Evolutionary conservation across 2,329 filamentous ascomycete species (phyloP).

Genomic region (Pyrenochaeta sp.): DNA sequence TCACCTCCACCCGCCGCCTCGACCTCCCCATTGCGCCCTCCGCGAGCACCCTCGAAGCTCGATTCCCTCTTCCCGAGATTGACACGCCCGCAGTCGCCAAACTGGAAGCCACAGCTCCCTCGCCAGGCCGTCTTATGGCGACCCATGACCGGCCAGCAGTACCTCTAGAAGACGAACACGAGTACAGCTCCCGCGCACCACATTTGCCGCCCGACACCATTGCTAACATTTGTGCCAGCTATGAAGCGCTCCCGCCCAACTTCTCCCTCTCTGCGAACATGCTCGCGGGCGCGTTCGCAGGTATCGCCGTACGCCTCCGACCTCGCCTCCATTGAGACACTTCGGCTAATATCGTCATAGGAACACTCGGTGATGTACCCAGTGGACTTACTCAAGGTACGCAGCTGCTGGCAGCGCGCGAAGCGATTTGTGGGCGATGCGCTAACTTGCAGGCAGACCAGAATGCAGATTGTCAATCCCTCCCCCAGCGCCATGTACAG

Average conservation of each 20-base stretch:
- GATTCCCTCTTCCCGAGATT: constrained; percentile 4
- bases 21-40: constrained; percentile 18
- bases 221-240: constrained; percentile 59
- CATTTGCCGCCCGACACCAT: constrained; percentile 6
- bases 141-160: constrained; percentile 48
- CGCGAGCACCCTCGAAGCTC: constrained; percentile 12
- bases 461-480: constrained; percentile 96
- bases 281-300: constrained; percentile 94
- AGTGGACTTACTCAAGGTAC: constrained; percentile 95
- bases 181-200: constrained; percentile 40
- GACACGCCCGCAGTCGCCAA: constrained; percentile 32
- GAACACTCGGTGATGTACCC: constrained; percentile 99
- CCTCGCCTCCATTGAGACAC: constrained; percentile 13
- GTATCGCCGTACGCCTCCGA: constrained; percentile 77
- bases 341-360: constrained; percentile 57
- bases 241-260: constrained; percentile 93
- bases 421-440: constrained; percentile 8
- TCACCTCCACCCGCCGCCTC: constrained; percentile 18
- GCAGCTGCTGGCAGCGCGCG: constrained; percentile 24
- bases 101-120: constrained; percentile 46
- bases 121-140: constrained; percentile 50
- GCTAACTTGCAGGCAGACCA: constrained; percentile 69
- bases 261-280: constrained; percentile 95
- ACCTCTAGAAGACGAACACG: constrained; percentile 49
- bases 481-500: constrained; percentile 81